A percentile compares a stretch with the other conserved stretches of the same genome.
Conservation (phyloP, 179 eudicot genomes). For the Kewa caespitosa region DNA sequence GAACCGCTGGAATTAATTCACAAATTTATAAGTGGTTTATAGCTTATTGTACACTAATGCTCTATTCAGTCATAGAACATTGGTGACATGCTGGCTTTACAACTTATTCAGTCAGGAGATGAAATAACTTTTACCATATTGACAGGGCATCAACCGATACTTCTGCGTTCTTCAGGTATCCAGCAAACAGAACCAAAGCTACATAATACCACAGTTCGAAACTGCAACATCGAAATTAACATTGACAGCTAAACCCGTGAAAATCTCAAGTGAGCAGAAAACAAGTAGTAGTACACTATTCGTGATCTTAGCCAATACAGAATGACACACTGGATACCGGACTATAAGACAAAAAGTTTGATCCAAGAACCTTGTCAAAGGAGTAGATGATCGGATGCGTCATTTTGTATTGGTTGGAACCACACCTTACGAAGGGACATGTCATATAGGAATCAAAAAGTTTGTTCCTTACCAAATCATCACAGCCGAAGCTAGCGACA, state of each 20-base stretch:
- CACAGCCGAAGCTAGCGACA: constrained; percentile 46
- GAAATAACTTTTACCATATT: constrained; percentile 30
- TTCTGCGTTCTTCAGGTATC: constrained; percentile 39
- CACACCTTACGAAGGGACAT: too few species aligned
- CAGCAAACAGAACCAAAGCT: constrained; percentile 38
- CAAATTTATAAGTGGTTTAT: background rate
- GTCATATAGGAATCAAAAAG: too few species aligned
- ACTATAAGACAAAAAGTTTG: too few species aligned
- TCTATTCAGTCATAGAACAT: background rate
- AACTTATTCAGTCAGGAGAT: background rate
- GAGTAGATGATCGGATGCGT: too few species aligned
- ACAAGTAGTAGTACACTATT: too few species aligned
- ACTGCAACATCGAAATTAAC: constrained; percentile 19
- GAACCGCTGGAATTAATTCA: background rate
- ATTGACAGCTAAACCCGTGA: background rate
- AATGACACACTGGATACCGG: background rate
- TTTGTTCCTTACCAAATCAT: constrained; percentile 38
- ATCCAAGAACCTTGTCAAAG: too few species aligned
- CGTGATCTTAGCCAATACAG: background rate
- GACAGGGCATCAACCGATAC: constrained; percentile 40
- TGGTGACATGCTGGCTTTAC: background rate
- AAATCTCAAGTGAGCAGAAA: background rate
- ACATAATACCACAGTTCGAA: constrained; percentile 38
- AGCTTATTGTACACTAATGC: background rate
- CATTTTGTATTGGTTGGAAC: too few species aligned